Evolutionary conservation across 108 stramenopile genomes (phyloP), one percentile per base, ranked within the genome.

Genomic region (Cyclostephanos tholiformis): DNA sequence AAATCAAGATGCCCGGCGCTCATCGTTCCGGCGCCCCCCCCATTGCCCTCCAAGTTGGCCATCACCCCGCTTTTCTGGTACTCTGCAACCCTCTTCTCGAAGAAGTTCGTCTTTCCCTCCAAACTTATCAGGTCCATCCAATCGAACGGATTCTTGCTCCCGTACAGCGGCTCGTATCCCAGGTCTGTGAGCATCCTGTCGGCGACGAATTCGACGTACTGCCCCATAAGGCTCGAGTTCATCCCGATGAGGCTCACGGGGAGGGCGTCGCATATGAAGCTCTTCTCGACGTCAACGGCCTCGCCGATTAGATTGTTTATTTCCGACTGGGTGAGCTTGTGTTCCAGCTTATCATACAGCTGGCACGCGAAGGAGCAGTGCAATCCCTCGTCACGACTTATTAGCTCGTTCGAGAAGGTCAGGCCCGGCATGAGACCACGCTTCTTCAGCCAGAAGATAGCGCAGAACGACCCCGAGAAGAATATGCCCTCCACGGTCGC

Each of bases 81-180:
- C 79, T 99, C 98, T 11, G 88, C 96, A 4, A 99, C 98, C 69
- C 98, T 73, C 82, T 99, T 99, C 76, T 99, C 98, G 82, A 99
- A 99, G 80, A 99, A 99, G 86, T 99, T 99, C 10, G 98, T 99
- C 80, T 99, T 99, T 27, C 98, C 98, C 86, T 93, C 88, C 39
- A 97, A 75, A 64, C 91, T 92, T 48, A 96, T 96, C 89, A 95
- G 88, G 39, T 96, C 95, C 97, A 97, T 96, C 94, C 93, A 96
- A 67, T 94, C 95, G 66, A 96, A 96, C 36, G 95, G 95, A 72
- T 96, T 96, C 75, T 91, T 90, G 69, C 86, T 86, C 10, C 88
- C 85, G 82, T 86, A 95, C 23, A 91, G 69, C 32, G 88, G 85
- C 61, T 82, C 82, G 72, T 88, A 89, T 30, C 95, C 95, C 65